A percentile compares a stretch with the other conserved stretches of the same genome.
Conservation (phyloP, 2,329 filamentous ascomycete species). For the Trichoderma gracile region DNA sequence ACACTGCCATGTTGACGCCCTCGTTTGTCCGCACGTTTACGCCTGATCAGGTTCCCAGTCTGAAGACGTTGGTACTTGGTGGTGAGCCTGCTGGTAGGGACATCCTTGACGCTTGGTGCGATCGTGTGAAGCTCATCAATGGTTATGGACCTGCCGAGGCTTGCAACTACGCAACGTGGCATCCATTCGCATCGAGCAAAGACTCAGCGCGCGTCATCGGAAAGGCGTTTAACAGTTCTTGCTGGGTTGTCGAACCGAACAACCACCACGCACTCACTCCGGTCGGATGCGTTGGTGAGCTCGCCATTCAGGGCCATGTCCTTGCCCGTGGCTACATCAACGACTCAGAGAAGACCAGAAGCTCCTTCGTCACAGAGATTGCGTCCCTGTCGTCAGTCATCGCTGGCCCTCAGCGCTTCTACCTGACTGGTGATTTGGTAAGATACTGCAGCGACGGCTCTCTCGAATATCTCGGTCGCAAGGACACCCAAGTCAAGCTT, state of each 20-base stretch:
- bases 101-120: neutral
- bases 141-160: conserved; percentile 18
- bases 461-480: neutral
- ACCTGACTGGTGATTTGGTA: neutral
- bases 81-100: neutral
- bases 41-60: neutral
- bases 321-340: conserved; percentile 32
- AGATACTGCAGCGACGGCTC: neutral
- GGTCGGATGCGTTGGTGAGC: conserved; percentile 31
- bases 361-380: conserved; percentile 36
- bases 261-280: conserved; percentile 28
- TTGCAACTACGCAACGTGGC: neutral
- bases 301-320: conserved; percentile 33
- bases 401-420: neutral
- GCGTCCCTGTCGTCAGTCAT: conserved; percentile 43
- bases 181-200: neutral
- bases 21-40: neutral
- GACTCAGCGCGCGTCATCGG: neutral
- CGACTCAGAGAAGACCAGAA: conserved; percentile 29
- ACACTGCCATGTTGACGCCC: neutral
- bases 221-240: neutral
- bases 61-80: neutral
- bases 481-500: neutral
- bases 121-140: conserved; percentile 2
- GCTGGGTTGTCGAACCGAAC: conserved; percentile 31